Percentiles rank a stretch among this genome's conserved stretches.
Evolutionary conservation across 2,329 filamentous ascomycete genomes (phyloP).

Genomic region (Penicillium brasilianum): DNA sequence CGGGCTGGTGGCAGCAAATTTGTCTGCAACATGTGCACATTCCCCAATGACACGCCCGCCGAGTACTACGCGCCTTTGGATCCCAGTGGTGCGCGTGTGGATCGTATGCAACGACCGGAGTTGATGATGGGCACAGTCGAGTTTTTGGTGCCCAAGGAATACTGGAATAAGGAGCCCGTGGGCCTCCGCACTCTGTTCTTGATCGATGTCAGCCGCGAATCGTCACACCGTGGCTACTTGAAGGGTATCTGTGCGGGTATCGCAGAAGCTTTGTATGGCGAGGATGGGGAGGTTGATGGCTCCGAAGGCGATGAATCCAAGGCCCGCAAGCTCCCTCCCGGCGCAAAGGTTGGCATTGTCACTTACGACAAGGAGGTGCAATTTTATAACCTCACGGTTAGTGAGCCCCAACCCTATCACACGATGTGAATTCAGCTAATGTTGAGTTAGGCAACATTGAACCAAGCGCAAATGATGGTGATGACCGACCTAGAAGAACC

Average conservation of each 20-base stretch:
- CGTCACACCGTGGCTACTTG: constrained; percentile 86
- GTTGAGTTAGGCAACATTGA: constrained; percentile 65
- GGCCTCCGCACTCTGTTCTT: constrained; percentile 87
- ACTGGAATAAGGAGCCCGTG: constrained; percentile 94
- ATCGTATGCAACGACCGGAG: constrained; percentile 87
- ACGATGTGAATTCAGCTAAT: constrained; percentile 32
- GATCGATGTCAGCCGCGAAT: constrained; percentile 91
- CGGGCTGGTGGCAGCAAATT: constrained; percentile 92
- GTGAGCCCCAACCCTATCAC: constrained; percentile 40
- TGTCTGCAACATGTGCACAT: constrained; percentile 96
- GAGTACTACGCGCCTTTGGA: constrained; percentile 95
- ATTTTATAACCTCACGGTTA: constrained; percentile 91
- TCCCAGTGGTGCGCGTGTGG: constrained; percentile 82
- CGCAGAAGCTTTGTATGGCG: constrained; percentile 79
- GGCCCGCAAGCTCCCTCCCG: constrained; percentile 68
- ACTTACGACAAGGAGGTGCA: constrained; percentile 97
- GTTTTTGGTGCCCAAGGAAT: constrained; percentile 96
- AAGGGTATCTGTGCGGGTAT: constrained; percentile 92
- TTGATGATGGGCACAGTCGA: constrained; percentile 91
- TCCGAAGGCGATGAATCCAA: constrained; percentile 57
- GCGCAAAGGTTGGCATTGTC: constrained; percentile 89
- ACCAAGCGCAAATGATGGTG: constrained; percentile 95
- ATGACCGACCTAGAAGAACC: constrained; percentile 98
- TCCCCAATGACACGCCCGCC: constrained; percentile 88
- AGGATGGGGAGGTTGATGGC: constrained; percentile 60